Evolutionary conservation across 164 flowering plant genomes (phyloP), one percentile per base, ranked within the genome.

Genomic region (Amborella trichopoda): DNA sequence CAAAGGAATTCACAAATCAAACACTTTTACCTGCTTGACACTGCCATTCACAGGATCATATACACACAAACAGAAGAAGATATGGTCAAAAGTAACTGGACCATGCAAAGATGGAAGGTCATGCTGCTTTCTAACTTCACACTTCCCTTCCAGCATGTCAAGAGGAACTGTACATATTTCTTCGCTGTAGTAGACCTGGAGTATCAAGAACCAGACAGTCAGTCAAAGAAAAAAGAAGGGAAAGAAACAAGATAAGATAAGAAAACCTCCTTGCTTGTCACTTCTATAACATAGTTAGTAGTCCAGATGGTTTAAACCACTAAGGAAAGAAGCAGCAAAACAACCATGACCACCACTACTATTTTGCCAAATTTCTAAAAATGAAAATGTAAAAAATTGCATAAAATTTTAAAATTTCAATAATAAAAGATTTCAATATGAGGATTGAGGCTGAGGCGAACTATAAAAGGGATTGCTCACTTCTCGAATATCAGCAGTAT

Each of bases 171-270:
- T 30, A 26, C 56, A 67, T 48, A 47, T 64, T 59, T 78, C 72
- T 50, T 91, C 94, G 59, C 94, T 78, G 59, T 84, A 91, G 48
- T 76, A 91, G 23, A 91, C 72, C 99, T 91, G 71, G 2, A 40
- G 55, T 40, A 25, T 3, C 42, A 19, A 41, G 2, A 6, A 10
- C 6, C 19, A 16, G 28, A 30, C 26, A 3, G 12, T 11, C n/a
- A 46, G 39, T n/a, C n/a, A n/a, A n/a, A n/a, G n/a, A n/a, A 26
- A 28, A 39, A 34, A 37, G 3, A 26, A 21, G 5, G 12, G 20
- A 22, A 4, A 44, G n/a, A 3, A 44, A 44, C 18, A n/a, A 6
- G 14, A 12, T 20, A 2, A 6, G 26, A 4, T 8, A 26, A 23
- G 1, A 49, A n/a, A n/a, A n/a, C n/a, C n/a, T n/a, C n/a, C n/a